Conservation (phyloP, 2,329 filamentous ascomycete species). For the Clathrospora elynae region DNA sequence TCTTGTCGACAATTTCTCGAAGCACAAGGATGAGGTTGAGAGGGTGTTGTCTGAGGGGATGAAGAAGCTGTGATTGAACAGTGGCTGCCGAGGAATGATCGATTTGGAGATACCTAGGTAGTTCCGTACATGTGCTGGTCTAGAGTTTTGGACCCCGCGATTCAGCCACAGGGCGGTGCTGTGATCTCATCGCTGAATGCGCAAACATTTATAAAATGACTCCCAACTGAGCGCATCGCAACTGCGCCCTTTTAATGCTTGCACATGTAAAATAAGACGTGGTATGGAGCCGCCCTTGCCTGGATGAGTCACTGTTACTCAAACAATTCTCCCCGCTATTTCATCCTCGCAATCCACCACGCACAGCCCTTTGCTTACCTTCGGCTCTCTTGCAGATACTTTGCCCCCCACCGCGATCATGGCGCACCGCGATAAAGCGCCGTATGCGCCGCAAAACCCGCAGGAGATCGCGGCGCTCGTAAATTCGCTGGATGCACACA, state of each 20-base stretch:
- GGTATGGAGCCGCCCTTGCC: conserved; percentile 24
- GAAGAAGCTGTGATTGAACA: conserved; percentile 26
- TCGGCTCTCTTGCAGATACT: conserved; percentile 17
- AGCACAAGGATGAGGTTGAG: conserved; percentile 55
- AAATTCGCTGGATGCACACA: conserved; percentile 64
- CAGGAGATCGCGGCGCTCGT: conserved; percentile 71
- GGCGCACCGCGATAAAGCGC: conserved; percentile 60
- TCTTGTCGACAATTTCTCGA: conserved; percentile 59
- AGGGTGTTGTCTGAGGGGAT: conserved; percentile 49
- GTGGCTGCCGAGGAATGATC: background rate
- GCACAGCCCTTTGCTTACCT: conserved; percentile 22
- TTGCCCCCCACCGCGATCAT: conserved; percentile 46
- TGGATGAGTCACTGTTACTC: conserved; percentile 19
- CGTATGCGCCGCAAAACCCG: conserved; percentile 71
- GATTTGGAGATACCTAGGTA: no score
- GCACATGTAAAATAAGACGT: background rate
- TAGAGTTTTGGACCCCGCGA: conserved; percentile 7
- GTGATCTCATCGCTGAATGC: conserved; percentile 19
- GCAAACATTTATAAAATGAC: conserved; percentile 10
- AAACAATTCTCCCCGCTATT: conserved; percentile 22
- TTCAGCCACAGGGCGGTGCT: conserved; percentile 9
- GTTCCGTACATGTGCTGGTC: no score
- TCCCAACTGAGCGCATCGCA: conserved; percentile 8
- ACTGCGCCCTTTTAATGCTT: conserved; percentile 11
- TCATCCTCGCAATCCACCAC: conserved; percentile 10